A percentile compares a stretch with the other conserved stretches of the same genome.
Conservation (phyloP, 352 stramenopile genomes). For the Aphanomyces euteiches region DNA sequence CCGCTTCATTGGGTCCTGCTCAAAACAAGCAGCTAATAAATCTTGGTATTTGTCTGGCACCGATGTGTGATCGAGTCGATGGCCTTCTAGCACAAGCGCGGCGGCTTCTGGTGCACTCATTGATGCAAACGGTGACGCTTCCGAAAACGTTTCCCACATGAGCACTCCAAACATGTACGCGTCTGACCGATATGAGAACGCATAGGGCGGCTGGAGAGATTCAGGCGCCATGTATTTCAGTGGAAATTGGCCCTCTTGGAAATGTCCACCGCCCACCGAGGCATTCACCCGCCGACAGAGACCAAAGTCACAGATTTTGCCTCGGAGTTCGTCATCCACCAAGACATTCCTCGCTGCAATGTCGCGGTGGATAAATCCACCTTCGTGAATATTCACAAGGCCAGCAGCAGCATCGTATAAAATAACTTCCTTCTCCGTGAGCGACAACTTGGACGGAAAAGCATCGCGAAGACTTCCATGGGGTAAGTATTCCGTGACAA, state of each 20-base stretch:
- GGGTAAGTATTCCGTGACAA: slow-evolving; percentile 68
- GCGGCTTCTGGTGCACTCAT: slow-evolving; percentile 59
- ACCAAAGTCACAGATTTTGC: slow-evolving; percentile 78
- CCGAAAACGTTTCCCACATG: slow-evolving; percentile 73
- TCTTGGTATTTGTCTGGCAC: slow-evolving; percentile 47
- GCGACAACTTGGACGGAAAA: slow-evolving; percentile 32
- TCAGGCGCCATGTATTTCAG: slow-evolving; percentile 82
- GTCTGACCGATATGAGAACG: slow-evolving; percentile 70
- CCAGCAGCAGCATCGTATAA: slow-evolving; percentile 66
- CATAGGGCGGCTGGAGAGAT: slow-evolving; percentile 62
- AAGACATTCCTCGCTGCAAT: slow-evolving; percentile 73
- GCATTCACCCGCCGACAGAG: slow-evolving; percentile 62
- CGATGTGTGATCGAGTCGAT: slow-evolving; percentile 51
- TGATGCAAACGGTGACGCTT: slow-evolving; percentile 45
- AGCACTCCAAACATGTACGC: slow-evolving; percentile 80
- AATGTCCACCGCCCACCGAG: slow-evolving; percentile 38
- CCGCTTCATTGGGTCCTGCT: slow-evolving; percentile 54
- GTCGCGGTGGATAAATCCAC: slow-evolving; percentile 75
- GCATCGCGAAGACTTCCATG: slow-evolving; percentile 66
- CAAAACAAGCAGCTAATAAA: slow-evolving; percentile 70
- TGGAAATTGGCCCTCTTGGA: slow-evolving; percentile 48
- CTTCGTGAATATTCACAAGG: slow-evolving; percentile 76
- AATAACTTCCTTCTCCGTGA: slow-evolving; percentile 37
- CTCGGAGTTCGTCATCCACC: slow-evolving; percentile 51
- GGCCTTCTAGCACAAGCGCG: slow-evolving; percentile 58